These are phyloP conservation scores for Ogataea nakhonphanomensis DNA, from an alignment of 805 yeast species.

Conservation along the genomic window DNA sequence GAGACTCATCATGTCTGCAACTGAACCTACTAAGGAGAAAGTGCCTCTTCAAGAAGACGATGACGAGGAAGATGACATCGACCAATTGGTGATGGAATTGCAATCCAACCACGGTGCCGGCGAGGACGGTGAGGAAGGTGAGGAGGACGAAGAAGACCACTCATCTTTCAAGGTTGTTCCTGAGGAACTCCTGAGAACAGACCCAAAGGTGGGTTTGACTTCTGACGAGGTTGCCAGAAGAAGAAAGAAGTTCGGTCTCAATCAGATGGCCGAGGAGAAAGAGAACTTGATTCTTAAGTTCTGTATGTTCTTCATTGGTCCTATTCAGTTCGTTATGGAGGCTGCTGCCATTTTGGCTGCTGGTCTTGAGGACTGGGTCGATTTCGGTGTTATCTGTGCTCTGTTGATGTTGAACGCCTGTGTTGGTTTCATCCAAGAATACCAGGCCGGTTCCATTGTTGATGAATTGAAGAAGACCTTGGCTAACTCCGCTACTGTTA, in stretches of 20 bases:
- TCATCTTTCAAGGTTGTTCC: constrained; percentile 75
- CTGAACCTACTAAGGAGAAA: constrained; percentile 28
- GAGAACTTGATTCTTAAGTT: constrained; percentile 79
- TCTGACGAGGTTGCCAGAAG: constrained; percentile 75
- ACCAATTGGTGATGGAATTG: constrained; percentile 71
- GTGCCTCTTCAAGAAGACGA: constrained; percentile 40
- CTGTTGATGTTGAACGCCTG: constrained; percentile 79
- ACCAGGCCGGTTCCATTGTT: constrained; percentile 97
- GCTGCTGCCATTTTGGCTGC: constrained; percentile 95
- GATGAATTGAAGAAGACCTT: constrained; percentile 93
- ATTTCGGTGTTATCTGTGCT: constrained; percentile 96
- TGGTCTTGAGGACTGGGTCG: constrained; percentile 97
- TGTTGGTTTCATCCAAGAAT: constrained; percentile 96
- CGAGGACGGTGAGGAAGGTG: constrained; percentile 47
- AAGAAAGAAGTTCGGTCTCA: constrained; percentile 86
- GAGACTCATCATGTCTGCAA: constrained; percentile 18
- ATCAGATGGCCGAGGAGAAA: constrained; percentile 87
- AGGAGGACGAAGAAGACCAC: constrained; percentile 48
- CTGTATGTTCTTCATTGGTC: constrained; percentile 86
- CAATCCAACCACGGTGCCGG: constrained; percentile 58
- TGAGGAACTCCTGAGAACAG: constrained; percentile 80
- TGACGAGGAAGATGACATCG: constrained; percentile 68
- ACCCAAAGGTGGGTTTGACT: constrained; percentile 72
- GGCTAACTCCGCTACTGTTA: constrained; percentile 82
- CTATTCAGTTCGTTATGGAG: constrained; percentile 96